Evolutionary conservation across 305 asterid genomes (phyloP), one percentile per base, ranked within the genome.

Genomic region (Ajuga reptans): DNA sequence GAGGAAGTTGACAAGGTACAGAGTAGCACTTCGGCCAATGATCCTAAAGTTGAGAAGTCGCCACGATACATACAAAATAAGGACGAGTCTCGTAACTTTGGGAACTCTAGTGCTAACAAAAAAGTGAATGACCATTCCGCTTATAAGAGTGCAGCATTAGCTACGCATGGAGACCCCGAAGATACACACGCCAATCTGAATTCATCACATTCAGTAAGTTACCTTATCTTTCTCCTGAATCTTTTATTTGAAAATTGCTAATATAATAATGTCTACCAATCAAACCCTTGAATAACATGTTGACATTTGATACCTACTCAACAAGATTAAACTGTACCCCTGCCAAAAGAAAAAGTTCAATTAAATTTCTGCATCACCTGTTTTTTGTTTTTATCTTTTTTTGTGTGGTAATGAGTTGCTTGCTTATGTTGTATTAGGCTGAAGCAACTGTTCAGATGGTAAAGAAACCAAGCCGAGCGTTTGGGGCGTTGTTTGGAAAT

Each of bases 401-500:
- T n/a, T n/a, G n/a, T n/a, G n/a, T n/a, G n/a, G n/a, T n/a, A n/a
- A n/a, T n/a, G n/a, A n/a, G n/a, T n/a, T n/a, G n/a, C n/a, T 75
- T 72, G 39, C 47, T 73, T 70, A 3, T 64, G 36, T 60, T 53
- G 60, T 66, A 54, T 65, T 72, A 87, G 95, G 83, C 75, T 72
- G 87, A 83, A 79, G 95, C 82, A 60, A 83, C 87, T 41, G 89
- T 89, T 79, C 91, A 85, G 83, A 78, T 78, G 71, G 69, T 84
- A 53, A 86, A 86, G 88, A 93, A 89, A 79, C 97, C 97, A 57
- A 86, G 72, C 78, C 87, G 90, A 73, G 88, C 91, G 72, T 85
- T 90, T 78, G 96, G 97, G 80, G 88, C 93, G 39, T 50, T 91
- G 80, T 82, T 93, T 24, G 96, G 96, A 58, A 78, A 79, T 71